Conservation (phyloP, 129 eudicot genomes). For the Tanacetum coccineum region DNA sequence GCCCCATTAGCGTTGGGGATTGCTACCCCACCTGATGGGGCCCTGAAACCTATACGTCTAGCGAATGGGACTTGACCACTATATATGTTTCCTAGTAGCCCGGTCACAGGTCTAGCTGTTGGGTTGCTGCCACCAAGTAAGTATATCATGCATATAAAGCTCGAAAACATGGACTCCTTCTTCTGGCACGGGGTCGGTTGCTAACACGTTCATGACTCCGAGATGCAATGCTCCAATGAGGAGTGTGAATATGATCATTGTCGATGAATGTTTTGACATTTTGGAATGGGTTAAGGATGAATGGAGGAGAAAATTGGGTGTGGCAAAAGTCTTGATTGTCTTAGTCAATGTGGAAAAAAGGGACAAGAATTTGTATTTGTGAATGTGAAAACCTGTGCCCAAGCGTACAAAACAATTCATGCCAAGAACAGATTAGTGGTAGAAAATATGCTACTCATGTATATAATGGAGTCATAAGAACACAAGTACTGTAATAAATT, state of each 20-base stretch:
- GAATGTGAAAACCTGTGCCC: no score
- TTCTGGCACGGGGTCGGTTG: constrained; percentile 37
- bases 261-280: constrained; percentile 43
- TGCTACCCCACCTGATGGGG: constrained; percentile 63
- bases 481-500: no score
- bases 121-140: constrained; percentile 87
- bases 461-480: no score
- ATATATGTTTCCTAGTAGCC: constrained; percentile 73
- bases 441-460: no score
- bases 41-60: constrained; percentile 76
- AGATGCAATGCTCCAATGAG: constrained; percentile 29
- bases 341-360: no score
- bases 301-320: no score
- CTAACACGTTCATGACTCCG: constrained; percentile 16
- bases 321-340: no score
- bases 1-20: constrained; percentile 88
- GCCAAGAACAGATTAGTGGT: no score
- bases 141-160: constrained; percentile 87
- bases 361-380: no score
- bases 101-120: constrained; percentile 85
- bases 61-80: constrained; percentile 98
- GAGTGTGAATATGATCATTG: constrained; percentile 24
- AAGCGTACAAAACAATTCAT: no score
- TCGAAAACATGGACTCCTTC: constrained; percentile 48
- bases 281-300: constrained; percentile 29